Percentiles rank a stretch among this genome's conserved stretches.
Conservation (phyloP, 2,329 filamentous ascomycete genomes). For the Byssothecium circinans region DNA sequence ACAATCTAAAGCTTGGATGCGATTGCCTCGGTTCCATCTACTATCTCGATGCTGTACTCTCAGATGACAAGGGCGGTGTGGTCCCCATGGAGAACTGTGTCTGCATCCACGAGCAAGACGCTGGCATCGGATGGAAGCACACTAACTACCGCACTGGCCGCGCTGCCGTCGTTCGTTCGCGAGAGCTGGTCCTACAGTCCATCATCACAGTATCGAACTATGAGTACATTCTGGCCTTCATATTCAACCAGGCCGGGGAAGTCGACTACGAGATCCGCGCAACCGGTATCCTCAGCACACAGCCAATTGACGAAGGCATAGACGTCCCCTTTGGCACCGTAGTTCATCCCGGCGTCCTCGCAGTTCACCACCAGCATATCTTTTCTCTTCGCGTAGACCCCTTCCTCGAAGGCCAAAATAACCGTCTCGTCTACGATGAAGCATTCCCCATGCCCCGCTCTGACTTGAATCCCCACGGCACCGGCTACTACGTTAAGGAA, state of each 20-base stretch:
- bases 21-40: conserved; percentile 72
- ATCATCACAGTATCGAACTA: conserved; percentile 75
- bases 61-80: conserved; percentile 62
- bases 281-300: conserved; percentile 68
- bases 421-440: conserved; percentile 55
- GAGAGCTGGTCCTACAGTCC: conserved; percentile 68
- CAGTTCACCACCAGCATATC: conserved; percentile 74
- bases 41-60: conserved; percentile 63
- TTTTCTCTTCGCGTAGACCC: conserved; percentile 60
- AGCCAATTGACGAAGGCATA: conserved; percentile 66
- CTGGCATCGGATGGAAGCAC: conserved; percentile 70
- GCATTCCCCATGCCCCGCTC: conserved; percentile 61
- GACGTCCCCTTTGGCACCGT: conserved; percentile 68
- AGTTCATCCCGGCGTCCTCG: conserved; percentile 69
- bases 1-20: conserved; percentile 69
- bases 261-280: conserved; percentile 68
- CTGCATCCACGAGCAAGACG: conserved; percentile 72
- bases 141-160: conserved; percentile 69
- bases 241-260: conserved; percentile 71
- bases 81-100: conserved; percentile 66
- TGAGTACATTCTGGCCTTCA: conserved; percentile 72
- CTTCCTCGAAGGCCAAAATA: conserved; percentile 49
- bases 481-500: conserved; percentile 51
- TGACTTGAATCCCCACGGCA: conserved; percentile 59
- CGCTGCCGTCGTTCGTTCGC: conserved; percentile 63